These are phyloP conservation scores for Albophoma yamanashiensis DNA, from an alignment of 2,329 filamentous ascomycete species.

Conservation along the genomic window DNA sequence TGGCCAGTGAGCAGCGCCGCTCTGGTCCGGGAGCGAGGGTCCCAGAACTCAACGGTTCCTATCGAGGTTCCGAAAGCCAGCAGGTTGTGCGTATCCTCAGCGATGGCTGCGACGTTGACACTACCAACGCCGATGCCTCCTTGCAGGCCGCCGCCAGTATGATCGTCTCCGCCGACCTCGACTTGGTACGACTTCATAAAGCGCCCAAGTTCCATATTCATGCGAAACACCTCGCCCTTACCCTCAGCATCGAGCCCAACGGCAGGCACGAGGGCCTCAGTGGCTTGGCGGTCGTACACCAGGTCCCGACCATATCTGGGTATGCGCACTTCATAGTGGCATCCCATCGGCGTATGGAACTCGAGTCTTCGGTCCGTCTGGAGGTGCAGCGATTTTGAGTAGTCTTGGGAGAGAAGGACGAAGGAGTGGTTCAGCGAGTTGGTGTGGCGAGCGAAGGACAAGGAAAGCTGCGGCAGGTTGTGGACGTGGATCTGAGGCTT, in stretches of 20 bases:
- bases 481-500: constrained; percentile 75
- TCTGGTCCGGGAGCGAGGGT: constrained; percentile 71
- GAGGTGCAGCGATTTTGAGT: constrained; percentile 87
- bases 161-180: constrained; percentile 78
- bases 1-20: constrained; percentile 65
- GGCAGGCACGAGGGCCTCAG: constrained; percentile 78
- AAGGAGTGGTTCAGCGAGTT: constrained; percentile 88
- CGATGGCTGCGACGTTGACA: constrained; percentile 79
- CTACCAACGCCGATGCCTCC: constrained; percentile 77
- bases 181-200: constrained; percentile 94
- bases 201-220: constrained; percentile 84
- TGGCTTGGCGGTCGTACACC: constrained; percentile 68
- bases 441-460: constrained; percentile 92
- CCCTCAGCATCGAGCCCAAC: constrained; percentile 82
- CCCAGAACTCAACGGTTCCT: constrained; percentile 97
- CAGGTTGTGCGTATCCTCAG: constrained; percentile 81
- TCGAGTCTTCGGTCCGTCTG: constrained; percentile 87
- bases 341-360: constrained; percentile 81
- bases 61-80: constrained; percentile 88
- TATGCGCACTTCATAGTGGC: constrained; percentile 81
- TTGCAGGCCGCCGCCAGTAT: constrained; percentile 67
- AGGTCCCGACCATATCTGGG: constrained; percentile 89
- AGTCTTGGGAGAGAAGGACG: constrained; percentile 77
- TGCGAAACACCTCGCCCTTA: constrained; percentile 80
- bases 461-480: constrained; percentile 80